These are phyloP conservation scores for Solanum piurae DNA, from an alignment of 257 asterid species.

Conservation along the genomic window DNA sequence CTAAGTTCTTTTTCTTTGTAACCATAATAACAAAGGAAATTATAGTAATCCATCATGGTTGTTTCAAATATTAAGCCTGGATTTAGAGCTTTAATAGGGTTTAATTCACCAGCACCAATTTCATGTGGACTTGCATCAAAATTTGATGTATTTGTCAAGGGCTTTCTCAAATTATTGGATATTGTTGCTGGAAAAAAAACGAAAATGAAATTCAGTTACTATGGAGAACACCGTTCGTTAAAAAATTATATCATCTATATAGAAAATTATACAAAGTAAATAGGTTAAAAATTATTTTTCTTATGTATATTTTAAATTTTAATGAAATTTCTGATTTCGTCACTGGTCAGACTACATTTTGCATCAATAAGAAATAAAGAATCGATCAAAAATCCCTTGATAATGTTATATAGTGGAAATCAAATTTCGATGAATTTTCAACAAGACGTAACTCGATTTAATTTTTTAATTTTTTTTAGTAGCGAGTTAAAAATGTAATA, in stretches of 20 bases:
- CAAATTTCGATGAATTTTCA: background rate
- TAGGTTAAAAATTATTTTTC: background rate
- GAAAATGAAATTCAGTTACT: background rate
- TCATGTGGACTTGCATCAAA: constrained; percentile 39
- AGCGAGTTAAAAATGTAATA: background rate
- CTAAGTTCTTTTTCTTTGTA: constrained; percentile 28
- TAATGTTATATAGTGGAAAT: background rate
- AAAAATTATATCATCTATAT: background rate
- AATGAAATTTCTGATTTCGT: no score
- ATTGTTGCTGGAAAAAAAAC: constrained; percentile 31
- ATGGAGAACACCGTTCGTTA: background rate
- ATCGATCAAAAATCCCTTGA: background rate
- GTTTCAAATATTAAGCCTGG: constrained; percentile 63
- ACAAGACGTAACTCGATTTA: background rate
- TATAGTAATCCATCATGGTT: constrained; percentile 33
- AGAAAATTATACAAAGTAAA: no score
- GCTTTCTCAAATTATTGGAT: constrained; percentile 26
- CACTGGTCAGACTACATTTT: no score
- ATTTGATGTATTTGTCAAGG: constrained; percentile 28
- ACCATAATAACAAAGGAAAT: constrained; percentile 50
- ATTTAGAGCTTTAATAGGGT: constrained; percentile 50
- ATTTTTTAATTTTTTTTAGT: no score
- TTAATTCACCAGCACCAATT: constrained; percentile 52
- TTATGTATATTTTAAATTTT: no score
- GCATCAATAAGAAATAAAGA: background rate